These are phyloP conservation scores for Coelastrella sp. DNA, from an alignment of 139 green algal species.

Conservation along the genomic window DNA sequence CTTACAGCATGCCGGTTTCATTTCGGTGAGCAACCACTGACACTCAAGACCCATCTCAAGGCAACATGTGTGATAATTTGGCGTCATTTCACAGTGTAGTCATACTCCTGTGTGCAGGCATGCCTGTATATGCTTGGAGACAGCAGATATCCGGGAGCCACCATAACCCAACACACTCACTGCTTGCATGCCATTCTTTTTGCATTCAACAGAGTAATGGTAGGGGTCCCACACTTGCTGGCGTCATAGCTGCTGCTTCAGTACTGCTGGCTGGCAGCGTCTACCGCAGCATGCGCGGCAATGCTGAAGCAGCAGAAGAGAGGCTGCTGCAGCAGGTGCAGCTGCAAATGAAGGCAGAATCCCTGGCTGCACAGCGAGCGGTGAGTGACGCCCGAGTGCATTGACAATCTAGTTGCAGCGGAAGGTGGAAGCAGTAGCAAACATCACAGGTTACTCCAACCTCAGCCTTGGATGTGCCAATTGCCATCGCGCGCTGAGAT, in stretches of 20 bases:
- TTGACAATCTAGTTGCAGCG: neutral
- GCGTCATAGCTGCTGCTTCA: slow-evolving; percentile 25
- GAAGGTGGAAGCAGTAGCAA: no score
- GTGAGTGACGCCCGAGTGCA: neutral
- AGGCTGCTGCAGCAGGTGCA: slow-evolving; percentile 26
- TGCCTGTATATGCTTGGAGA: no score
- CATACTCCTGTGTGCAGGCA: no score
- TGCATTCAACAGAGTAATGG: slow-evolving; percentile 2
- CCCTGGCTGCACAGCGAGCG: slow-evolving; percentile 26
- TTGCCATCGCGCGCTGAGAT: neutral
- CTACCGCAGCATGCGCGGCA: slow-evolving; percentile 9
- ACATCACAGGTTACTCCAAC: neutral
- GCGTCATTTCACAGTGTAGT: no score
- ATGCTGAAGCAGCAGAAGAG: slow-evolving; percentile 28
- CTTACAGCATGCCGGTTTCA: slow-evolving; percentile 30
- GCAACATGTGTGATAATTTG: no score
- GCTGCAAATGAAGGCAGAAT: slow-evolving; percentile 35
- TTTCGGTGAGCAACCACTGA: neutral
- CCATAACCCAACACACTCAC: no score
- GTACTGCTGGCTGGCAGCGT: slow-evolving; percentile 23
- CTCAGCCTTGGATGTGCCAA: neutral
- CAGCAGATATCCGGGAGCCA: no score
- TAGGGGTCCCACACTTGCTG: slow-evolving; percentile 11
- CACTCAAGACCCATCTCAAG: no score
- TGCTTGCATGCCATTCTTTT: no score